Evolutionary conservation across 371 early-diverging fungal genomes (phyloP), one percentile per base, ranked within the genome.

Genomic region (Mortierella sp.): DNA sequence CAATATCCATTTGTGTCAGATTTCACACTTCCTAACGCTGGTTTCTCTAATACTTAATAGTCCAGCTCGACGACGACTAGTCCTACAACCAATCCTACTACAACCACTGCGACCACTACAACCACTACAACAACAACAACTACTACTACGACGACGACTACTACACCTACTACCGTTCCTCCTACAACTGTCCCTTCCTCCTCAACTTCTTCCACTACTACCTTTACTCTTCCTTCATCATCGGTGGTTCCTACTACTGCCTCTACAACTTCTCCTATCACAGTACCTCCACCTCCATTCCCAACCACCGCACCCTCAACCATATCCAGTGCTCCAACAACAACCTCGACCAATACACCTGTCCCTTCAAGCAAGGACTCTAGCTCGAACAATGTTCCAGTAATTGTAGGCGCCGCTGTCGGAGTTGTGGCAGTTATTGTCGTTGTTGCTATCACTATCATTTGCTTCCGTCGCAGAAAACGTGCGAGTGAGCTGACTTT

Each of bases 401-500:
- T 76, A 28, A 81, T 81, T 57, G 76, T 73, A 20, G 81, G 81
- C 28, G 65, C 73, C 10, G 67, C 66, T 39, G 76, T 61, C 0
- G 81, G 81, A 54, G 73, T 37, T 3, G 68, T 60, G 10, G 81
- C 76, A 6, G 26, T 76, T 58, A 72, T 72, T 43, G 70, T 76
- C 26, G 66, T 81, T 32, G 70, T 70, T 24, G 76, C 73, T 0
- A 72, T 73, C 1, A 69, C 76, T 20, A 28, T 81, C 45, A 75
- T 81, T 47, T 81, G 81, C 26, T 60, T 69, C 67, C 75, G 81
- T 6, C 81, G 81, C 43, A 35, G 64, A 57, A 58, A 51, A 61
- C 68, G 73, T 20, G 60, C 69, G 18, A 75, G 66, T 68, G 81
- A 73, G 26, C 28, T 81, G 62, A 69, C 66, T 59, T 81, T 81